Conservation (phyloP, 768 basidiomycete genomes). For the Russula virescens region DNA sequence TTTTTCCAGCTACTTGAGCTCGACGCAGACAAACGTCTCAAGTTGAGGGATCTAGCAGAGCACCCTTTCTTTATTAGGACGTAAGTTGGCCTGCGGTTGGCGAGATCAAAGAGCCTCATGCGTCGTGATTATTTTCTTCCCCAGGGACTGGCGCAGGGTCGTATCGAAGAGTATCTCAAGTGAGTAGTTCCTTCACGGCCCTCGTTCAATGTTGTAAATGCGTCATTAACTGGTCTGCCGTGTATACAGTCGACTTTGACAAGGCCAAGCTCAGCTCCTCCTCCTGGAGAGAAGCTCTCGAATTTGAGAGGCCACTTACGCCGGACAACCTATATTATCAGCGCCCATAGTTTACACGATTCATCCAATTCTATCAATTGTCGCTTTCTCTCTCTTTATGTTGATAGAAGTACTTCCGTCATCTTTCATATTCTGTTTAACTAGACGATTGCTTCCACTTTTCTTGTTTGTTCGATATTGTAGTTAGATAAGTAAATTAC, state of each 20-base stretch:
- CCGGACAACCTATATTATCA: not conserved
- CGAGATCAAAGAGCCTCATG: not conserved
- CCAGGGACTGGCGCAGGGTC: not conserved
- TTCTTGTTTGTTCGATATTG: too few relatives aligned
- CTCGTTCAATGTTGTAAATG: too few relatives aligned
- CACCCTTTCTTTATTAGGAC: slow-evolving; percentile 4
- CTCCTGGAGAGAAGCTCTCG: slow-evolving; percentile 10
- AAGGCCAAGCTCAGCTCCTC: not conserved
- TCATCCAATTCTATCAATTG: too few relatives aligned
- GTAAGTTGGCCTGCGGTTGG: not conserved
- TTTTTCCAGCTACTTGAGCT: slow-evolving; percentile 10
- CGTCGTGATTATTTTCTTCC: not conserved
- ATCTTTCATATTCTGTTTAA: too few relatives aligned
- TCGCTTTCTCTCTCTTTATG: too few relatives aligned
- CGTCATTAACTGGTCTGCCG: not conserved
- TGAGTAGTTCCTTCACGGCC: not conserved
- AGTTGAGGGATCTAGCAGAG: not conserved
- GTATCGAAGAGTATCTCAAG: not conserved
- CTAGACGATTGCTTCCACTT: too few relatives aligned
- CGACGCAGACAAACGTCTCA: slow-evolving; percentile 5
- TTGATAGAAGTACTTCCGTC: too few relatives aligned
- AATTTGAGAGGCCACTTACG: not conserved
- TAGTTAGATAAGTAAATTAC: too few relatives aligned
- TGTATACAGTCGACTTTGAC: not conserved
- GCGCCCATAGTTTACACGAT: not conserved